These are phyloP conservation scores for Stachybotrys echinatus DNA, from an alignment of 2,329 filamentous ascomycete genomes.

Conservation along the genomic window DNA sequence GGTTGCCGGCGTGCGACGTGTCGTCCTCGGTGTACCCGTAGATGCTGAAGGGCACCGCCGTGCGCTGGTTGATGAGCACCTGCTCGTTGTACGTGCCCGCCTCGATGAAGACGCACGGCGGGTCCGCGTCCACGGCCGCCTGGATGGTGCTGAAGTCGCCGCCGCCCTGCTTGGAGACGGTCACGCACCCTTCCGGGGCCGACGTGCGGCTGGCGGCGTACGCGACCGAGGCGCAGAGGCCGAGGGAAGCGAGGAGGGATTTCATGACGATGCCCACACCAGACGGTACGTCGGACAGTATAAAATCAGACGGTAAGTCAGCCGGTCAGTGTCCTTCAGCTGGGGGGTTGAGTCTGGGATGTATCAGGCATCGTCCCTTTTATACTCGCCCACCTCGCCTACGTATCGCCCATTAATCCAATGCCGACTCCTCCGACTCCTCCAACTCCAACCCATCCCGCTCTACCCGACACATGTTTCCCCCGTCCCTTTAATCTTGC, in stretches of 20 bases:
- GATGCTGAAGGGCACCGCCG: conserved; percentile 46
- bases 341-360: no score
- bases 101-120: conserved; percentile 22
- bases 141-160: conserved; percentile 15
- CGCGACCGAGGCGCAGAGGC: conserved; percentile 2
- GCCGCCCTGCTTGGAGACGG: conserved; percentile 19
- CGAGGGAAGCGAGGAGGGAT: neutral
- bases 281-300: no score
- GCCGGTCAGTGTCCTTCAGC: no score
- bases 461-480: no score
- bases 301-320: no score
- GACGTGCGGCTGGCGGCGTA: conserved; percentile 19
- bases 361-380: no score
- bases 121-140: conserved; percentile 11
- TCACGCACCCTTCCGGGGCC: conserved; percentile 22
- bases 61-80: conserved; percentile 45
- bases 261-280: no score
- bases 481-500: no score
- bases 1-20: conserved; percentile 47
- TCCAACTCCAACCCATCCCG: no score
- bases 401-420: no score
- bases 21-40: conserved; percentile 48
- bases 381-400: no score
- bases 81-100: conserved; percentile 54
- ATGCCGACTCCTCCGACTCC: no score